Conservation (phyloP, 2,329 filamentous ascomycete genomes). For the Colletotrichum phormii region DNA sequence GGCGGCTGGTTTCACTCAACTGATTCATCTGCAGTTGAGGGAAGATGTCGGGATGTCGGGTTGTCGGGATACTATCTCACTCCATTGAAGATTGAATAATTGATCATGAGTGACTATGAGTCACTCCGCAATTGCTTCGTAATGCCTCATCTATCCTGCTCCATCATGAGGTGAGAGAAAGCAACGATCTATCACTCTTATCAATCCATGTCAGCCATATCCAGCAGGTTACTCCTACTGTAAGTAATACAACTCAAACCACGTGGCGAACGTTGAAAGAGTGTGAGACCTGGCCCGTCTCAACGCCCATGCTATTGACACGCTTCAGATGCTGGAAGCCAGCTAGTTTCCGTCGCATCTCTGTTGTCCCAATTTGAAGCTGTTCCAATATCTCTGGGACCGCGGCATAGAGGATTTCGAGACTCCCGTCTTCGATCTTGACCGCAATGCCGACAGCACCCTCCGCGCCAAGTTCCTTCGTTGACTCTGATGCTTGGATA, state of each 20-base stretch:
- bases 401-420: conserved; percentile 55
- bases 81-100: neutral
- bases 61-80: too few relatives aligned
- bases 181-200: neutral
- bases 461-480: conserved; percentile 48
- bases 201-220: neutral
- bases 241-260: neutral
- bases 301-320: conserved; percentile 52
- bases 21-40: too few relatives aligned
- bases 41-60: neutral
- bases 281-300: conserved; percentile 45
- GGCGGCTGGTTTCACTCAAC: neutral
- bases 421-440: conserved; percentile 61
- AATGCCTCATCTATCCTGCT: neutral
- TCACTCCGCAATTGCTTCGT: neutral
- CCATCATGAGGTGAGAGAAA: neutral
- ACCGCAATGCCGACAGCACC: conserved; percentile 56
- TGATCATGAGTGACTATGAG: neutral
- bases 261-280: conserved; percentile 26
- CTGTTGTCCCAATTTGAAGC: conserved; percentile 49
- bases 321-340: conserved; percentile 48
- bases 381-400: conserved; percentile 57
- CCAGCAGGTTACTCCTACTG: too few relatives aligned
- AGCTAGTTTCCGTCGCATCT: conserved; percentile 44
- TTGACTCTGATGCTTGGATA: conserved; percentile 51